Evolutionary conservation across 1,284 basidiomycete species (phyloP), one percentile per base, ranked within the genome.

Genomic region (Moesziomyces parantarcticus): DNA sequence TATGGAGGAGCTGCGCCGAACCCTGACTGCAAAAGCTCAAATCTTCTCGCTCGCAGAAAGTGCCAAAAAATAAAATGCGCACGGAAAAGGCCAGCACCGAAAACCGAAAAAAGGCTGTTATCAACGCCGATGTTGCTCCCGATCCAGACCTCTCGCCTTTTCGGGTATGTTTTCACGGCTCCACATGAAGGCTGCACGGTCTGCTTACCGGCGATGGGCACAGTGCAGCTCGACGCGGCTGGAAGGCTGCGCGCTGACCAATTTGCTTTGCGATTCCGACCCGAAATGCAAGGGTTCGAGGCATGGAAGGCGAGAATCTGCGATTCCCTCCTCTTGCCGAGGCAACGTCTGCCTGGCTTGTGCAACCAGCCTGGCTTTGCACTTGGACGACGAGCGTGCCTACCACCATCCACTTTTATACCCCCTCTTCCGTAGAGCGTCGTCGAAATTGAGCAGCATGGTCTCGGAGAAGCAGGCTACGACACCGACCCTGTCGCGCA

Each of bases 401-500:
- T 7, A 39, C 36, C 16, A 39, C 36, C 36, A 39, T 39, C 36
- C 36, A 1, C 36, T 18, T 16, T 16, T 39, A 39, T 18, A 39
- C 36, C 36, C 36, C 36, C 5, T 11, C 36, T 39, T 39, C 16
- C 36, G 18, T n/a, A 5, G 14, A 39, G 16, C 36, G 6, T 39
- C 16, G 36, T 5, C 36, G 4, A 39, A 6, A 16, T 18, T 39
- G 36, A 39, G 36, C 36, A 39, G 36, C 36, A 39, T 18, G 36
- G 36, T 39, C 16, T 14, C 36, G 16, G 36, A 39, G 16, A 39
- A 39, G 36, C 36, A 45, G 21, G 40, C n/a, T 34, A n/a, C 43
- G 29, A 55, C 54, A n/a, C 55, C 65, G 0, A n/a, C 65, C 9
- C 55, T 68, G 5, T 56, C 56, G 8, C 59, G 66, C 8, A 10